A percentile compares a stretch with the other conserved stretches of the same genome.
Conservation (phyloP, 257 asterid species). For the Solanum pennellii region DNA sequence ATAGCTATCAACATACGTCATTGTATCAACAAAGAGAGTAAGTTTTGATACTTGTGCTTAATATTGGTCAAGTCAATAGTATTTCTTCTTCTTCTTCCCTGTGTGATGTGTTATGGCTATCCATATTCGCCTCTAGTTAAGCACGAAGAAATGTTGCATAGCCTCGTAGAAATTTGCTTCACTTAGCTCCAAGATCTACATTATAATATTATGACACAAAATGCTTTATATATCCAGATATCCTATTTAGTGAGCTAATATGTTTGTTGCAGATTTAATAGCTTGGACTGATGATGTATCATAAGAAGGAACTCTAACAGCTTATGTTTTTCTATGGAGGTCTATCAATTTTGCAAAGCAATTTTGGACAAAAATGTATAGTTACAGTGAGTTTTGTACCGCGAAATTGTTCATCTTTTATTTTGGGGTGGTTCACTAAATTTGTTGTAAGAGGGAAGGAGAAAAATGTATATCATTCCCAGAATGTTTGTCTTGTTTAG, state of each 20-base stretch:
- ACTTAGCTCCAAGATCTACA: neutral
- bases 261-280: neutral
- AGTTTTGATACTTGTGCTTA: neutral
- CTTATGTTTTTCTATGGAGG: neutral
- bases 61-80: neutral
- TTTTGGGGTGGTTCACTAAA: neutral
- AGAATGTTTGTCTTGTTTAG: neutral
- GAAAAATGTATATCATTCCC: neutral
- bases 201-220: neutral
- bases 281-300: neutral
- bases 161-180: neutral
- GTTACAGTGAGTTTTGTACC: neutral
- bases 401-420: neutral
- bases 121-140: neutral
- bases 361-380: conserved; percentile 1
- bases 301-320: neutral
- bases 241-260: neutral
- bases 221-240: neutral
- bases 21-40: neutral
- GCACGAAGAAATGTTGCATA: neutral
- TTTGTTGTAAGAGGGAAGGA: neutral
- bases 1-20: neutral
- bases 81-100: neutral
- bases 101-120: neutral
- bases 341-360: neutral